A percentile compares a stretch with the other conserved stretches of the same genome.
Conservation (phyloP, 768 basidiomycete genomes). For the Tricholoma matsutake region DNA sequence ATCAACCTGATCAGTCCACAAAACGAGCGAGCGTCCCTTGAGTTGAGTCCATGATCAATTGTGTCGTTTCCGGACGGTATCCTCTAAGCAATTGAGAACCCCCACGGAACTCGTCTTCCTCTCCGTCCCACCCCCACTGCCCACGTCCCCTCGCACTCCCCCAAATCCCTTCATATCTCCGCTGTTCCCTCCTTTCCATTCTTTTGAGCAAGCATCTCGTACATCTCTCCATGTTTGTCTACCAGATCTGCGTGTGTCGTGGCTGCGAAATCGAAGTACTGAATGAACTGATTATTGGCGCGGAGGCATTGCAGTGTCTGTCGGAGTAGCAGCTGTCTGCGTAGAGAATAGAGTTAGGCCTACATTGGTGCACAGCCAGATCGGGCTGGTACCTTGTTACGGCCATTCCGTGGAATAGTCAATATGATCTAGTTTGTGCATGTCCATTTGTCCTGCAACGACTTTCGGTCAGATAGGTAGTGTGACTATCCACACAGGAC, state of each 20-base stretch:
- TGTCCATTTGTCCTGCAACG: neutral
- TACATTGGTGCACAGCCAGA: no score
- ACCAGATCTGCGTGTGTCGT: neutral
- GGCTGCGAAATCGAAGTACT: neutral
- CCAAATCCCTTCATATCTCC: neutral
- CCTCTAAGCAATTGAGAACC: neutral
- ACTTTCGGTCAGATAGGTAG: neutral
- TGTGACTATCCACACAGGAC: neutral
- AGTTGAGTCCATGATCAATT: neutral
- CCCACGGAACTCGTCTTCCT: neutral
- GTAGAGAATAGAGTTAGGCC: no score
- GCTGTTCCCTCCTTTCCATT: neutral
- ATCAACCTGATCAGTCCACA: no score
- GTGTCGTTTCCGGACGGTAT: neutral
- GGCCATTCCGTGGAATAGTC: no score
- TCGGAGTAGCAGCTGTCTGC: neutral
- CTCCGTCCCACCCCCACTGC: neutral
- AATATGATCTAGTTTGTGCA: neutral
- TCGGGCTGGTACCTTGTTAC: no score
- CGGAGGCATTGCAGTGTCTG: neutral
- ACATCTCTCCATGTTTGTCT: neutral
- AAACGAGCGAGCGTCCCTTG: neutral
- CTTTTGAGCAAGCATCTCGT: neutral
- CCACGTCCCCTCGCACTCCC: no score
- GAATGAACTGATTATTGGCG: neutral